phyloP scores from a whole-genome alignment of 164 flowering plant genomes.

The Nymphaea thermarum region DNA sequence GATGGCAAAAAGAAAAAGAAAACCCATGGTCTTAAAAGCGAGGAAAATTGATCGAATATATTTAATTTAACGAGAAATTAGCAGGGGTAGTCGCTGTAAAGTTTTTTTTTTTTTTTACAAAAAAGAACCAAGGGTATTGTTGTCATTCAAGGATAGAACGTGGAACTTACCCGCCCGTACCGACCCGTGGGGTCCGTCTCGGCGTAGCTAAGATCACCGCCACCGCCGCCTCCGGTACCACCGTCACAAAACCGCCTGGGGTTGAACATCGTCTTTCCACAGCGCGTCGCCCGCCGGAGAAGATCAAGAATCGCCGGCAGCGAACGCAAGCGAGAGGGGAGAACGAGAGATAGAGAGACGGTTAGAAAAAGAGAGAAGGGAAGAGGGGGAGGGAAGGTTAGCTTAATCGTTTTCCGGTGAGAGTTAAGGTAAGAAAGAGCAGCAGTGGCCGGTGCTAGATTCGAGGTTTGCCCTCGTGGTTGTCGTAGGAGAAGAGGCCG shows the following conservation, averaged over 20 bases:
- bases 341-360: background rate
- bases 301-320: background rate
- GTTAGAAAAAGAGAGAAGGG: background rate
- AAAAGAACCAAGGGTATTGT: too few species aligned
- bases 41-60: too few species aligned
- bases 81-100: too few species aligned
- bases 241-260: conserved; percentile 6
- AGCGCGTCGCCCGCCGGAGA: background rate
- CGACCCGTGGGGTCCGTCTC: conserved; percentile 86
- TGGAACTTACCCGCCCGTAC: conserved; percentile 74
- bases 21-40: too few species aligned
- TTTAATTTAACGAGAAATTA: too few species aligned
- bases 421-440: background rate
- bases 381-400: background rate
- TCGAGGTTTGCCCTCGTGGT: conserved; percentile 86
- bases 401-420: background rate
- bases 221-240: conserved; percentile 10
- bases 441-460: conserved; percentile 12
- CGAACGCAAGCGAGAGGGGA: background rate
- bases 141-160: too few species aligned
- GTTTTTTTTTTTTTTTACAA: too few species aligned
- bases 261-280: conserved; percentile 1
- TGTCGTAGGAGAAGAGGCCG: conserved; percentile 66
- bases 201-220: conserved; percentile 23
- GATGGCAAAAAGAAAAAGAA: too few species aligned